Base-by-base conservation (phyloP, 805 yeast species). In the Teunomyces pallodes region DNA sequence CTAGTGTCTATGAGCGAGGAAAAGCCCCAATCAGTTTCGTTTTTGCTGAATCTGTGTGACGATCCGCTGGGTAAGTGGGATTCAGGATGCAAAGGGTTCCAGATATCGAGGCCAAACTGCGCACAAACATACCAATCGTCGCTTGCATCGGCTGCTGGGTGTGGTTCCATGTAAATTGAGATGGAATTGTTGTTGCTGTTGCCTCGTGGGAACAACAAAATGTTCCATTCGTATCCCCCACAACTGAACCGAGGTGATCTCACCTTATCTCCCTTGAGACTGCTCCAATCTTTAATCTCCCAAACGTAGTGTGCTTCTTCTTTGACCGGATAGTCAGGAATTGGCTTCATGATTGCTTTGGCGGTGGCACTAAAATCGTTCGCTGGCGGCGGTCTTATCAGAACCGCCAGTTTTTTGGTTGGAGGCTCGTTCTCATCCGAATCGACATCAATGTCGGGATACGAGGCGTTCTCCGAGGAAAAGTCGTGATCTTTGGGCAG, bases 11-110 rank as follows among this genome's bases (percentile, higher is more conserved):
- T 70, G 57, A 90, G 83, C 49, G 83, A 83, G 8, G 91, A 80
- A 66, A 94, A 94, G 26, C 99, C 99, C 99, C 99, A 94, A 65
- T 94, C 99, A 1, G 88, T 80, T 47, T 88, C 96, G 42, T 75
- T 71, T 8, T 82, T 74, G 54, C 76, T 81, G 69, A 89, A 94
- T 52, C 99, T 73, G 62, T 90, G 96, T 49, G 81, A 80, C 0
- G 96, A 86, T 6, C 79, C 76, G 57, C 82, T 84, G 9, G 78
- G 67, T 24, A 81, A 71, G 60, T 79, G 83, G n/a, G 80, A 69
- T 4, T 75, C 64, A 0, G 91, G 86, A 59, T 84, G 80, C 4
- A 73, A 71, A 0, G 97, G 96, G 60, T 87, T 87, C 81, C 97
- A 90, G 48, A 89, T 74, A 43, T 85, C 86, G 36, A 94, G 76